phyloP scores from a whole-genome alignment of 192 early-diverging fungal species.

The Diversispora epigaea region DNA sequence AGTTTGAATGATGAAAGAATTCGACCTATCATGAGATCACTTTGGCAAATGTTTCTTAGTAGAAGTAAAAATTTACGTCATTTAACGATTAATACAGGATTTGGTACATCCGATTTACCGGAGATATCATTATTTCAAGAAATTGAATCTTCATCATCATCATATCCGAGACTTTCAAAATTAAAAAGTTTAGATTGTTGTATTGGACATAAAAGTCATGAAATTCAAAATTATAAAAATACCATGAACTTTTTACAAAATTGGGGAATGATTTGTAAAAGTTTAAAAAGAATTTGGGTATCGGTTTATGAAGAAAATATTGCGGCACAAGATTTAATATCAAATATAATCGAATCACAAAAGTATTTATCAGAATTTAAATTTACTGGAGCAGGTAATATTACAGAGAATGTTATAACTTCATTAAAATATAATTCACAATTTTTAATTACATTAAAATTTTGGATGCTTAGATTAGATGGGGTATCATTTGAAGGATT shows the following conservation, averaged over 20 bases:
- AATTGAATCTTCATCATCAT: background rate
- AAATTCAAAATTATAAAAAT: background rate
- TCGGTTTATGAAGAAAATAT: background rate
- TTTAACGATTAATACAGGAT: background rate
- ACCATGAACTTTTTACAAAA: background rate
- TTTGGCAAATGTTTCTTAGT: background rate
- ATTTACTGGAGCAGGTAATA: background rate
- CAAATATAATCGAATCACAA: background rate
- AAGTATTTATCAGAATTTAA: background rate
- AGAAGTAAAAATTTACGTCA: background rate
- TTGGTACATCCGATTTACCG: background rate
- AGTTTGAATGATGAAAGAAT: background rate
- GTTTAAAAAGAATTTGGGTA: background rate
- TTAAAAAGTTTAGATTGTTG: slow-evolving; percentile 1
- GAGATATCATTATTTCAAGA: background rate
- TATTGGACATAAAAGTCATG: background rate
- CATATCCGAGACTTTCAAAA: background rate
- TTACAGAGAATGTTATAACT: background rate
- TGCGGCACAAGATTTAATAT: background rate
- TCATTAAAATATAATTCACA: background rate
- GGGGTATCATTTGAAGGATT: background rate
- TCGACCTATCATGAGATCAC: background rate
- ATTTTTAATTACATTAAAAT: background rate
- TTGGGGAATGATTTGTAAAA: background rate
- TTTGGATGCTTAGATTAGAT: background rate